These are phyloP conservation scores for Acanthamoeba quina DNA, from an alignment of 208 protist genomes.

Conservation along the genomic window DNA sequence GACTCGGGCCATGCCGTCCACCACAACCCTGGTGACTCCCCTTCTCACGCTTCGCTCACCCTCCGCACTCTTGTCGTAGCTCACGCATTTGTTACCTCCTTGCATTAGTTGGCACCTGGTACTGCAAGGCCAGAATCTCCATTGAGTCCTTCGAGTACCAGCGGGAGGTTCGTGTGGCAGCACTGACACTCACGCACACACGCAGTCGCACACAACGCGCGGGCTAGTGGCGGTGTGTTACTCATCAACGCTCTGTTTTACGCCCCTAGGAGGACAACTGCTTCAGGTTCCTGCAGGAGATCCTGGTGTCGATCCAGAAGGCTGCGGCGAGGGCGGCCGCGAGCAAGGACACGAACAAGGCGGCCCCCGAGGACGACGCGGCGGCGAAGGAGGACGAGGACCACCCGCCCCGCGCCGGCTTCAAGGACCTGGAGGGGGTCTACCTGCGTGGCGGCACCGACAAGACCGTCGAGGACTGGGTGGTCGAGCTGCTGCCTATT, in stretches of 20 bases:
- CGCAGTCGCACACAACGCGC: no score
- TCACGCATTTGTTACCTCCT: neutral
- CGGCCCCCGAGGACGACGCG: neutral
- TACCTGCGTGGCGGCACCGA: neutral
- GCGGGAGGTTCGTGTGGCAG: neutral
- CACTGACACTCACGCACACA: neutral
- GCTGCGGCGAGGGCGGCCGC: neutral
- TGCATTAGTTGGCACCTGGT: constrained; percentile 32
- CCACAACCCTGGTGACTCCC: neutral
- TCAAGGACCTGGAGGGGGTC: constrained; percentile 5
- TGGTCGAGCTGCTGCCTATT: neutral
- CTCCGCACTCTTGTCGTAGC: neutral
- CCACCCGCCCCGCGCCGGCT: neutral
- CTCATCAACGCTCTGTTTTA: neutral
- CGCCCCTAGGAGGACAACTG: constrained; percentile 4
- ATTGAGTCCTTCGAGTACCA: constrained; percentile 39
- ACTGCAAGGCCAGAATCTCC: constrained; percentile 51
- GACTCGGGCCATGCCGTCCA: constrained; percentile 8
- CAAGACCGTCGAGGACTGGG: neutral
- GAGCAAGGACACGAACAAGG: neutral
- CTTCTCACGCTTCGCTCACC: neutral
- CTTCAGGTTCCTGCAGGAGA: constrained; percentile 32
- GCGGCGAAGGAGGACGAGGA: neutral
- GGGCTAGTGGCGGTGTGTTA: neutral
- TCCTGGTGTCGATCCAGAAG: constrained; percentile 15